phyloP scores from a whole-genome alignment of 805 yeast species.

The Kregervanrija fluxuum region DNA sequence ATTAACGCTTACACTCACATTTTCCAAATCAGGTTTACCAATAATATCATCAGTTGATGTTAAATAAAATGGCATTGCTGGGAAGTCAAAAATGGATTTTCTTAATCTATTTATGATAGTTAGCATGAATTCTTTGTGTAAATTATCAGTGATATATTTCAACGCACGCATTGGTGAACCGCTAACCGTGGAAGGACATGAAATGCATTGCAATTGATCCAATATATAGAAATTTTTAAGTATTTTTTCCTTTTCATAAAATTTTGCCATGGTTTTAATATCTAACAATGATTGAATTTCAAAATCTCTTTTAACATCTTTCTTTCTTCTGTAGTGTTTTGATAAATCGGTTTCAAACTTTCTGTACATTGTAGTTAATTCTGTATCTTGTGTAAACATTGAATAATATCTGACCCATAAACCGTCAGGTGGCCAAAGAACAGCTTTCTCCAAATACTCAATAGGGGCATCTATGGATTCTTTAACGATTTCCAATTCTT shows the following conservation, averaged over 20 bases:
- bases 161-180: conserved; percentile 17
- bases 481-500: conserved; percentile 39
- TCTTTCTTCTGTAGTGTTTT: conserved; percentile 13
- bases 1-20: conserved; percentile 8
- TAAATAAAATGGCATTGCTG: conserved; percentile 25
- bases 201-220: conserved; percentile 32
- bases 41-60: conserved; percentile 15
- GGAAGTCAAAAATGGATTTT: conserved; percentile 46
- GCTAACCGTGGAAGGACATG: conserved; percentile 24
- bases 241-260: conserved; percentile 19
- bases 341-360: conserved; percentile 38
- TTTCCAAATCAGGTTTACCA: conserved; percentile 4
- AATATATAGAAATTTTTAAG: conserved; percentile 20
- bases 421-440: conserved; percentile 73
- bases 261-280: conserved; percentile 17
- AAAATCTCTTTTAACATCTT: conserved; percentile 16
- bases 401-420: conserved; percentile 63
- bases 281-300: conserved; percentile 23
- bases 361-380: conserved; percentile 38
- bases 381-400: conserved; percentile 45
- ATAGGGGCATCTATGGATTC: conserved; percentile 45
- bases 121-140: conserved; percentile 38
- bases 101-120: conserved; percentile 52
- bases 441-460: conserved; percentile 49
- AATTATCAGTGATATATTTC: conserved; percentile 28